These are phyloP conservation scores for Bacidia rubella DNA, from an alignment of 495 filamentous ascomycete genomes.

Conservation along the genomic window DNA sequence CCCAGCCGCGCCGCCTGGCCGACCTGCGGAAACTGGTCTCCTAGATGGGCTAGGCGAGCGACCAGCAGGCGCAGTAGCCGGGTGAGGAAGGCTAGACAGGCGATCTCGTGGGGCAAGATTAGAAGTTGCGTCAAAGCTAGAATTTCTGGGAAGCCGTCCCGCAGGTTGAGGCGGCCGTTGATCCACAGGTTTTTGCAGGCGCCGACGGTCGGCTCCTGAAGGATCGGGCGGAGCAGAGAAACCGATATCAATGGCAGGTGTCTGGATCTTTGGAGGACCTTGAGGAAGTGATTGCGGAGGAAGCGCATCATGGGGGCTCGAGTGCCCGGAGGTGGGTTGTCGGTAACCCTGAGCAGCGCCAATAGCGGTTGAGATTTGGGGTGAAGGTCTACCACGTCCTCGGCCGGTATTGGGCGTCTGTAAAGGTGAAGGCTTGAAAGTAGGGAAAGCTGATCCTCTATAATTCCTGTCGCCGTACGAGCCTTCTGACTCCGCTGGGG, in stretches of 20 bases:
- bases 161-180: slow-evolving; percentile 7
- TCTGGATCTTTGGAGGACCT: slow-evolving; percentile 14
- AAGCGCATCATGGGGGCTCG: slow-evolving; percentile 6
- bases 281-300: slow-evolving; percentile 4
- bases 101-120: slow-evolving; percentile 6
- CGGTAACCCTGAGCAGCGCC: slow-evolving; percentile 31
- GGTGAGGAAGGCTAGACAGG: slow-evolving; percentile 13
- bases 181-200: slow-evolving; percentile 21
- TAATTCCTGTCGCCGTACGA: slow-evolving; percentile 17
- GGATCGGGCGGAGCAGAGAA: slow-evolving; percentile 39
- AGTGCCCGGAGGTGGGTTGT: slow-evolving; percentile 25
- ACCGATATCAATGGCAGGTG: slow-evolving; percentile 38
- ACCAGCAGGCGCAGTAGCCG: slow-evolving; percentile 10
- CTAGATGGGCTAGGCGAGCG: slow-evolving; percentile 7
- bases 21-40: slow-evolving; percentile 3
- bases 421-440: slow-evolving; percentile 5
- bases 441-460: slow-evolving; percentile 15
- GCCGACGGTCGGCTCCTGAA: slow-evolving; percentile 21
- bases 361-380: slow-evolving; percentile 19
- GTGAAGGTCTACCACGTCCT: slow-evolving; percentile 10
- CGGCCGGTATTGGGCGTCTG: slow-evolving; percentile 17
- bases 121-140: slow-evolving; percentile 11
- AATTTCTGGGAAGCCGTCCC: background rate
- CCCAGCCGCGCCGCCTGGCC: slow-evolving; percentile 5
- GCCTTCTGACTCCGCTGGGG: slow-evolving; percentile 19